These are phyloP conservation scores for Cercospora sp. DNA, from an alignment of 2,329 filamentous ascomycete genomes.

Conservation along the genomic window DNA sequence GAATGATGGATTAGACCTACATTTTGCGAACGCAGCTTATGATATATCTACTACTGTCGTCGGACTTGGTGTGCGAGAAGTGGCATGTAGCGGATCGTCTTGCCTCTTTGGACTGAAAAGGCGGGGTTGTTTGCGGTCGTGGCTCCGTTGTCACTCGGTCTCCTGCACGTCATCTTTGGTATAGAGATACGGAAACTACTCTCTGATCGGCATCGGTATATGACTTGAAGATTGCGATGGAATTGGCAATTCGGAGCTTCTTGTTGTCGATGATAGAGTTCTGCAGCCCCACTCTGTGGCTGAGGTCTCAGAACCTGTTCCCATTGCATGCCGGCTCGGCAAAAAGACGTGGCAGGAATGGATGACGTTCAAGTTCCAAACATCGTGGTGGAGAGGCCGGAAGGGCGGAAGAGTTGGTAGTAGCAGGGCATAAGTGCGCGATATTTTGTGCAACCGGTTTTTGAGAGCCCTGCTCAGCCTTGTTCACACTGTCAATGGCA, in stretches of 20 bases:
- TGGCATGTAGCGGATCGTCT: slow-evolving; percentile 5
- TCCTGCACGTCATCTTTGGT: not conserved
- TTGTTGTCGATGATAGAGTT: not conserved
- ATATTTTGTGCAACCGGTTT: not conserved
- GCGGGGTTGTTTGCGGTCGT: not conserved
- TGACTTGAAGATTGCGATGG: not conserved
- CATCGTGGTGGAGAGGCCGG: not conserved
- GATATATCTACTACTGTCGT: slow-evolving; percentile 1
- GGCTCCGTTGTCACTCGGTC: not conserved
- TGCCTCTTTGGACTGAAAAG: not conserved
- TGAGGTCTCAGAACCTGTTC: not conserved
- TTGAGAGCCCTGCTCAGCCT: not conserved
- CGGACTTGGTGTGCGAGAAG: not conserved
- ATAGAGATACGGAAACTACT: not conserved
- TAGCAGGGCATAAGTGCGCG: not conserved
- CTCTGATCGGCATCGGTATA: not conserved
- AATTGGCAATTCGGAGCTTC: not conserved
- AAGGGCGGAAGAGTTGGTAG: not conserved
- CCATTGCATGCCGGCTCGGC: not conserved
- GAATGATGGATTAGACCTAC: not conserved
- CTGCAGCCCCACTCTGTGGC: not conserved
- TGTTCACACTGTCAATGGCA: not conserved
- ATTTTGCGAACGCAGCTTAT: not conserved
- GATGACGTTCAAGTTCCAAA: slow-evolving; percentile 12
- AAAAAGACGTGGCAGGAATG: slow-evolving; percentile 16